Evolutionary conservation across 345 rosid genomes (phyloP).

Genomic region (Linum trigynum): DNA sequence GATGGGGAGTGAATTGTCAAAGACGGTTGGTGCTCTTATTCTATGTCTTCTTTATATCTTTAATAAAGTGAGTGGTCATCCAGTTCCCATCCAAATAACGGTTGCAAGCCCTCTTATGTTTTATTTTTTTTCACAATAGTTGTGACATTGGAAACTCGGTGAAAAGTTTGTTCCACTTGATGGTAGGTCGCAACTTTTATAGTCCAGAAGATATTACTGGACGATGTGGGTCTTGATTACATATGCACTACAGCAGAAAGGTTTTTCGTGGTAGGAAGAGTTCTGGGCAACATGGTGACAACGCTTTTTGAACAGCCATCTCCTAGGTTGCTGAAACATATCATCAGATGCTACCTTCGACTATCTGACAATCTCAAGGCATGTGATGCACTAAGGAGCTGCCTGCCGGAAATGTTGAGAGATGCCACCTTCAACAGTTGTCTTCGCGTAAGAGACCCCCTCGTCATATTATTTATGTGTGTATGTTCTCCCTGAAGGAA

Average conservation of each 20-base stretch:
- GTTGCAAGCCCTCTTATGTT: background rate
- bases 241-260: slow-evolving; percentile 87
- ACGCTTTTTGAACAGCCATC: slow-evolving; percentile 89
- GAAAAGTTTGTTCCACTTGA: slow-evolving; percentile 4
- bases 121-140: too few relatives aligned
- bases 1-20: slow-evolving; percentile 96
- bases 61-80: background rate
- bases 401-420: slow-evolving; percentile 76
- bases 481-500: background rate
- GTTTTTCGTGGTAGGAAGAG: slow-evolving; percentile 84
- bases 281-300: slow-evolving; percentile 80
- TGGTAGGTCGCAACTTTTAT: slow-evolving; percentile 94
- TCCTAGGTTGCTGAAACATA: slow-evolving; percentile 70
- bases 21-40: slow-evolving; percentile 59
- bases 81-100: background rate
- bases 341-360: slow-evolving; percentile 79
- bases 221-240: slow-evolving; percentile 94
- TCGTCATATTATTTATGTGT: slow-evolving; percentile 1
- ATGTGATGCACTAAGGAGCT: slow-evolving; percentile 72
- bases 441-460: slow-evolving; percentile 57
- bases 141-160: background rate
- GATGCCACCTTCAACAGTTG: slow-evolving; percentile 72
- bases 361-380: slow-evolving; percentile 80
- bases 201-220: slow-evolving; percentile 75
- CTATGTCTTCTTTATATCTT: background rate